phyloP scores from a whole-genome alignment of 2,329 filamentous ascomycete genomes.

The Thyridium curvatum region DNA sequence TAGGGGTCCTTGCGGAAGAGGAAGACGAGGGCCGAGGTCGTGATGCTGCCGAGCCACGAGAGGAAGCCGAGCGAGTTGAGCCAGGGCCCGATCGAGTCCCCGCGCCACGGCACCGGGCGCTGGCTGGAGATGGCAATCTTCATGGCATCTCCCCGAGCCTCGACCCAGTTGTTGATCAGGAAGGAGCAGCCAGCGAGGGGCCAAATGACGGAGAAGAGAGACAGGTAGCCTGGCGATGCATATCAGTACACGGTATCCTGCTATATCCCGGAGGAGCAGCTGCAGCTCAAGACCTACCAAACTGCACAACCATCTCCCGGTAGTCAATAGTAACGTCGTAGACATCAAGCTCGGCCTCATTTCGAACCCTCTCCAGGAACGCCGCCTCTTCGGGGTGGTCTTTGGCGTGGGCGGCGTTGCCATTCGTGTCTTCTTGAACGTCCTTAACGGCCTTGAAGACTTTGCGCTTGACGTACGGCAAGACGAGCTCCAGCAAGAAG shows the following conservation, averaged over 20 bases:
- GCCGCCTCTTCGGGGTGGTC: conserved; percentile 72
- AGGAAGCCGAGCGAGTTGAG: conserved; percentile 79
- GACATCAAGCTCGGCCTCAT: conserved; percentile 72
- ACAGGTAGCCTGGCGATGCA: conserved; percentile 61
- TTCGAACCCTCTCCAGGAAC: conserved; percentile 75
- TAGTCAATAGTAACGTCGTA: conserved; percentile 92
- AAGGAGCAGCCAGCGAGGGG: conserved; percentile 87
- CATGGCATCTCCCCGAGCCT: conserved; percentile 81
- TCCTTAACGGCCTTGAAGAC: conserved; percentile 74
- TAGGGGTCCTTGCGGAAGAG: conserved; percentile 70
- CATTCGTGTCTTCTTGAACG: conserved; percentile 55
- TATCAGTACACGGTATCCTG: conserved; percentile 6
- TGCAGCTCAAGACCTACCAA: conserved; percentile 35
- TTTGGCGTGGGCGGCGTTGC: conserved; percentile 34
- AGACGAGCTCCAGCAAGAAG: conserved; percentile 74
- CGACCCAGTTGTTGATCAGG: conserved; percentile 92
- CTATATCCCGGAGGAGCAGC: background rate
- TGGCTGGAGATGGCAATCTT: conserved; percentile 90
- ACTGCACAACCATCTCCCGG: conserved; percentile 87
- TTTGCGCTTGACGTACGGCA: conserved; percentile 78
- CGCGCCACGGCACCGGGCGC: conserved; percentile 80
- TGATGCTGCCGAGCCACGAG: conserved; percentile 89
- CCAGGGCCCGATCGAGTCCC: conserved; percentile 94
- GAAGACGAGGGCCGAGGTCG: conserved; percentile 81
- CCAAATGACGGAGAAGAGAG: conserved; percentile 90